Conservation (phyloP, 805 yeast genomes). For the Wickerhamiella slavikovae region DNA sequence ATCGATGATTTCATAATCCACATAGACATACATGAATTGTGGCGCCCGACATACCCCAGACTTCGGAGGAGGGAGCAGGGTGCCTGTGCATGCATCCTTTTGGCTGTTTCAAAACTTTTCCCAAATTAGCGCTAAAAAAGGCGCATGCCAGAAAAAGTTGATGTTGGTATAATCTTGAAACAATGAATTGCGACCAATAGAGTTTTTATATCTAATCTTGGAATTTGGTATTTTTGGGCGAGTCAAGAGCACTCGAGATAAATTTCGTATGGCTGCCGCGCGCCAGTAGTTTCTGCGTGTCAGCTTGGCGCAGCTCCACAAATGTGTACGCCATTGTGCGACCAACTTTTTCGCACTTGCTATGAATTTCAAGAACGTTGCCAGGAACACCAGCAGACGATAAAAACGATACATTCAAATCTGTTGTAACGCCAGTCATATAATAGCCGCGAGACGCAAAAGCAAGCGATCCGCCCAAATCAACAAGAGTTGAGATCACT, state of each 20-base stretch:
- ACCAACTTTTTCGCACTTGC: constrained; percentile 20
- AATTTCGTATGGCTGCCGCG: constrained; percentile 25
- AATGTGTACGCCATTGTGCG: constrained; percentile 23
- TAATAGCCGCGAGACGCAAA: constrained; percentile 22
- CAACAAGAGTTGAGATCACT: constrained; percentile 21
- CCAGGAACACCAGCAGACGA: constrained; percentile 20
- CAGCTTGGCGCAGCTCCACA: constrained; percentile 14
- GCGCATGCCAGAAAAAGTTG: too few relatives aligned
- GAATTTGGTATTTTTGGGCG: constrained; percentile 12
- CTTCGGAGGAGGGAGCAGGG: too few relatives aligned
- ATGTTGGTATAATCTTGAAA: too few relatives aligned
- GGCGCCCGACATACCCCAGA: too few relatives aligned
- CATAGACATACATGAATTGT: too few relatives aligned
- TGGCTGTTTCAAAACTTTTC: too few relatives aligned
- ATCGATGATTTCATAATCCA: too few relatives aligned
- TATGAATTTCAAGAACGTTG: constrained; percentile 10
- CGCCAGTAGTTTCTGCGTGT: constrained; percentile 14
- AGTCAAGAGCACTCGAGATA: constrained; percentile 18
- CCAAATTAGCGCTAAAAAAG: too few relatives aligned
- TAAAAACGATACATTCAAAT: constrained; percentile 21
- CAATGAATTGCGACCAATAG: too few relatives aligned
- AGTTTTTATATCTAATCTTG: too few relatives aligned
- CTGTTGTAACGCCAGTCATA: constrained; percentile 25
- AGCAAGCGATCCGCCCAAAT: constrained; percentile 26
- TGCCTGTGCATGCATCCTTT: too few relatives aligned